These are phyloP conservation scores for Benincasa hispida DNA, from an alignment of 306 rosid genomes.

Conservation along the genomic window DNA sequence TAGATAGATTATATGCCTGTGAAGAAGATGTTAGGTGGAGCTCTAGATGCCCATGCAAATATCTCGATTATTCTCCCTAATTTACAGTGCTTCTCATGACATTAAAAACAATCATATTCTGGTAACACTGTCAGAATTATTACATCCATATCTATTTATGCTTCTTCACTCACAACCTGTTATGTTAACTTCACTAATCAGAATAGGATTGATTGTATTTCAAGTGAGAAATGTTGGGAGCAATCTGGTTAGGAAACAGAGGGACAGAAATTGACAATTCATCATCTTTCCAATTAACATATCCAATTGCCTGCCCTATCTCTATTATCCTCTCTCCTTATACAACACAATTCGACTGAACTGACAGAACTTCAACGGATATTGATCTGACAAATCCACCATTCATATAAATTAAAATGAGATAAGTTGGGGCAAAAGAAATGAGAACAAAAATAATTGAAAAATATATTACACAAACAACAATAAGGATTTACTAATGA, in stretches of 20 bases:
- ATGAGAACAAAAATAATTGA: background rate
- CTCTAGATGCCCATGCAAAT: background rate
- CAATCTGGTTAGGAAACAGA: background rate
- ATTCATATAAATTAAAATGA: no score
- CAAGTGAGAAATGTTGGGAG: background rate
- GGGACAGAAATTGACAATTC: background rate
- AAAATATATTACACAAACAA: background rate
- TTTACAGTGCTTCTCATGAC: background rate
- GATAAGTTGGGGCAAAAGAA: background rate
- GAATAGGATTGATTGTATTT: no score
- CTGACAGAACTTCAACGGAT: background rate
- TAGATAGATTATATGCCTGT: slow-evolving; percentile 80
- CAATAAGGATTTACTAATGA: background rate
- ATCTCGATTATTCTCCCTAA: background rate
- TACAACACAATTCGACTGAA: background rate
- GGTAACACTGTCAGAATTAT: background rate
- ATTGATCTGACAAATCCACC: background rate
- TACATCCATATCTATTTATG: background rate
- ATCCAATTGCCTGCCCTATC: background rate
- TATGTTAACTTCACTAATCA: background rate
- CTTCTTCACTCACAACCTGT: background rate
- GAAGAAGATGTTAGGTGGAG: background rate
- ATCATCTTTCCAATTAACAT: background rate
- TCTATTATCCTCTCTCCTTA: background rate
- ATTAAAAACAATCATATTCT: background rate